These are phyloP conservation scores for Picea glauca DNA, from an alignment of 75 land plant species.

Conservation along the genomic window DNA sequence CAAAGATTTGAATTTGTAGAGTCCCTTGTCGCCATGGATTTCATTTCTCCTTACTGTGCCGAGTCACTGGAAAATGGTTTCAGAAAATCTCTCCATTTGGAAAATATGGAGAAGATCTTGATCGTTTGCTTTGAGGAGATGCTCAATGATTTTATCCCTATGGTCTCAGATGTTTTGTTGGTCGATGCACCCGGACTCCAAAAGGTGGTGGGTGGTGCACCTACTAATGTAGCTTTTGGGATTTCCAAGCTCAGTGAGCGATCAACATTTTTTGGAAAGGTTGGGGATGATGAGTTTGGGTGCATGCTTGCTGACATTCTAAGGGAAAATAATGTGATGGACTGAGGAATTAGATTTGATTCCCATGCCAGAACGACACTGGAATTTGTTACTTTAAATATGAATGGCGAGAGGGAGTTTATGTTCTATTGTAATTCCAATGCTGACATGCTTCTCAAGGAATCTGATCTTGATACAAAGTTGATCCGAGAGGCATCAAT, in stretches of 20 bases:
- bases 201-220: slow-evolving; percentile 80
- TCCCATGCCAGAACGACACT: slow-evolving; percentile 65
- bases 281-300: background rate
- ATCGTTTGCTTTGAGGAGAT: slow-evolving; percentile 67
- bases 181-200: slow-evolving; percentile 64
- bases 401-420: slow-evolving; percentile 83
- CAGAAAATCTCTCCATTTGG: background rate
- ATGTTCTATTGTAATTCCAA: slow-evolving; percentile 30
- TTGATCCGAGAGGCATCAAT: slow-evolving; percentile 53
- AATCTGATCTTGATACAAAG: background rate
- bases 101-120: slow-evolving; percentile 5
- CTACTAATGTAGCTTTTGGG: slow-evolving; percentile 75
- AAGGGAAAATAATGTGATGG: no score
- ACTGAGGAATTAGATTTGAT: no score
- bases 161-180: slow-evolving; percentile 46
- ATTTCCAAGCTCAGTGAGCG: slow-evolving; percentile 56
- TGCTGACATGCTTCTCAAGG: no score
- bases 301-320: no score
- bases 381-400: slow-evolving; percentile 73
- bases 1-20: no score
- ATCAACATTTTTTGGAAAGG: slow-evolving; percentile 79
- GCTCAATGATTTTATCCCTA: slow-evolving; percentile 77
- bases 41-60: no score
- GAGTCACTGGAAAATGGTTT: background rate
- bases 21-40: no score